These are phyloP conservation scores for Trichoderma lentiforme DNA, from an alignment of 2,329 filamentous ascomycete species.

Conservation along the genomic window DNA sequence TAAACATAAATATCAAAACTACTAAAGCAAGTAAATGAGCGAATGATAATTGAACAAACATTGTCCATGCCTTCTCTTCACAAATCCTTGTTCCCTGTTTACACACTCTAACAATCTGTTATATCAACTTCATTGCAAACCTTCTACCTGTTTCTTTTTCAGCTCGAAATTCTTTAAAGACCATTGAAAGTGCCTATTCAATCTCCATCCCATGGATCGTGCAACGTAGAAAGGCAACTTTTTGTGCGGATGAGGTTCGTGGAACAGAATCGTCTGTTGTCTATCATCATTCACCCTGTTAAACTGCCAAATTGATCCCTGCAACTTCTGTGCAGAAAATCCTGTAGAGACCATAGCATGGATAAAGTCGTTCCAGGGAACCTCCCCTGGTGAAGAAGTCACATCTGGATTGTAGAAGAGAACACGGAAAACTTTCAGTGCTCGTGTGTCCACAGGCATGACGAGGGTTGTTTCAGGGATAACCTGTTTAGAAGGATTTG, in stretches of 20 bases:
- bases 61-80: not conserved
- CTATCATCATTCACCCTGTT: slow-evolving; percentile 40
- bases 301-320: slow-evolving; percentile 61
- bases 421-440: slow-evolving; percentile 35
- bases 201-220: slow-evolving; percentile 45
- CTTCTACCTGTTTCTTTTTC: slow-evolving; percentile 1
- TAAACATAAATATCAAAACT: not conserved
- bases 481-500: not conserved
- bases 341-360: slow-evolving; percentile 49
- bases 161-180: slow-evolving; percentile 41
- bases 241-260: slow-evolving; percentile 54
- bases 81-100: not conserved
- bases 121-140: not conserved
- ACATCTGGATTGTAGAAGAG: slow-evolving; percentile 41
- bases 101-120: not conserved
- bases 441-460: slow-evolving; percentile 31
- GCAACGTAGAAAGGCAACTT: slow-evolving; percentile 50
- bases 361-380: slow-evolving; percentile 53
- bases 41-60: not conserved
- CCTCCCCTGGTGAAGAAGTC: slow-evolving; percentile 42
- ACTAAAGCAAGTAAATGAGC: not conserved
- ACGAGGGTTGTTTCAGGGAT: not conserved
- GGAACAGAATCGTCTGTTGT: slow-evolving; percentile 53
- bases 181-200: slow-evolving; percentile 53
- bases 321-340: slow-evolving; percentile 54